Evolutionary conservation across 2,329 filamentous ascomycete genomes (phyloP), one percentile per base, ranked within the genome.

Genomic region (Aspergillus carbonarius): DNA sequence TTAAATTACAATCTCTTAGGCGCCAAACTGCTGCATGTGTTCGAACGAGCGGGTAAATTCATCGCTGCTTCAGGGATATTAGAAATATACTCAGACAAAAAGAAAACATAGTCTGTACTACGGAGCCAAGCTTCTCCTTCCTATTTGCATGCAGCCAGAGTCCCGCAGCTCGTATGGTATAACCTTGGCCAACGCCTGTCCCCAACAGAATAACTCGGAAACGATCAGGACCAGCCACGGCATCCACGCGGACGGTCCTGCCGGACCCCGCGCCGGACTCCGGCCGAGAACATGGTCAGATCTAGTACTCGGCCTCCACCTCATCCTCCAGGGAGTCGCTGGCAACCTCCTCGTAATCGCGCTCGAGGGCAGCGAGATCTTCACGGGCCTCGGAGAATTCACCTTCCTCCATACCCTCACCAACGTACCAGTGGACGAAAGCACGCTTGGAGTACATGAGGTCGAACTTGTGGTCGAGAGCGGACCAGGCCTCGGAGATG

Each of bases 371-470:
- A 78, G 95, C 95, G 78, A 99, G 83, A 82, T 99, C 95, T 83
- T 99, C 95, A 79, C 95, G 93, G 66, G 95, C 95, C 85, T 99
- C 95, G 58, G 92, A 96, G 87, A 99, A 99, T 82, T 99, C 95
- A 80, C 95, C 95, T 81, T 99, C 95, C 86, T 99, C 95, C 95
- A 99, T 99, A 88, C 95, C 95, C 85, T 98, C 95, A 83, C 95
- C 95, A 76, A 99, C 95, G 74, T 98, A 99, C 95, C 95, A 99
- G 83, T 99, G 95, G 66, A 99, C 95, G 82, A 99, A 99, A 63
- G 95, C 95, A 84, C 95, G 95, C 90, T 99, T 99, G 79, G 92
- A 96, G 88, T 98, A 97, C 95, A 99, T 99, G 78, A 99, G 91
- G 76, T 99, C 95, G 84, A 99, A 99, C 84, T 99, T 99, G 86